These are phyloP conservation scores for Phytophthora kernoviae DNA, from an alignment of 352 stramenopile genomes.

Conservation along the genomic window DNA sequence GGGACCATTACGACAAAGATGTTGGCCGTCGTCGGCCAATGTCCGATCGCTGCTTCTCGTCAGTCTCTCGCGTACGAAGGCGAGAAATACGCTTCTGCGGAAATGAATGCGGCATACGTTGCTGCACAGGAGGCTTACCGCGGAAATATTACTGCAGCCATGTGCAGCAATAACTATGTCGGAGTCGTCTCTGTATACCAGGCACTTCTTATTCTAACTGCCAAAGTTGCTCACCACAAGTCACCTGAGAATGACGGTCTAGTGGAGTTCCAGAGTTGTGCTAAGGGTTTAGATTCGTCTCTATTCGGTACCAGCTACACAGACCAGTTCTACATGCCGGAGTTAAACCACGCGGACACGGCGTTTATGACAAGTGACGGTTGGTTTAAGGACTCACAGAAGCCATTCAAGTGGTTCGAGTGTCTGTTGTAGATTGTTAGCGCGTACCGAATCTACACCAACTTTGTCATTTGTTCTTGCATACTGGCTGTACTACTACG, in stretches of 20 bases:
- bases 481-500: too few relatives aligned
- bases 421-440: constrained; percentile 29
- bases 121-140: constrained; percentile 35
- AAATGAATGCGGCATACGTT: constrained; percentile 29
- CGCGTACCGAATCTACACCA: too few relatives aligned
- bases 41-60: constrained; percentile 24
- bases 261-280: constrained; percentile 47
- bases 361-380: constrained; percentile 41
- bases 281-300: constrained; percentile 16
- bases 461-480: too few relatives aligned
- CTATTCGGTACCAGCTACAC: constrained; percentile 31
- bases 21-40: constrained; percentile 35
- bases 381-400: not conserved
- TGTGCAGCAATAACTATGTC: too few relatives aligned
- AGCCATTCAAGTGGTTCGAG: constrained; percentile 40
- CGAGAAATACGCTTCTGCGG: constrained; percentile 19
- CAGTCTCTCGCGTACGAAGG: constrained; percentile 37
- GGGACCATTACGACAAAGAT: constrained; percentile 16
- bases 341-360: constrained; percentile 44
- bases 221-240: constrained; percentile 13
- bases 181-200: constrained; percentile 37
- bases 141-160: constrained; percentile 36
- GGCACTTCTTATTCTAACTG: constrained; percentile 15
- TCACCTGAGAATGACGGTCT: constrained; percentile 28
- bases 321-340: constrained; percentile 21